Conservation (phyloP, 805 yeast species). For the Ogataea henricii region DNA sequence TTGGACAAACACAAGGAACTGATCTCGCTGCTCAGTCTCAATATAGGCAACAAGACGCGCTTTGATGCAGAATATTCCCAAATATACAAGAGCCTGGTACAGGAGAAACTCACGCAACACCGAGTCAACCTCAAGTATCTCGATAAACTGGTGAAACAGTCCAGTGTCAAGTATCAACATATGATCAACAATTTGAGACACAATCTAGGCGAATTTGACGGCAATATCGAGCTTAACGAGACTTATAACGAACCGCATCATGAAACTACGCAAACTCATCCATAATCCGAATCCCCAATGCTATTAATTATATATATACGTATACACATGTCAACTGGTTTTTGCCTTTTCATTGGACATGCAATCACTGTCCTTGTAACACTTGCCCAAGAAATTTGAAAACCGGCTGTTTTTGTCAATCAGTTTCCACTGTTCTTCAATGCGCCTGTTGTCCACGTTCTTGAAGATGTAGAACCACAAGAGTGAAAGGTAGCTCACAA, state of each 20-base stretch:
- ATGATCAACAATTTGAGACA: constrained; percentile 11
- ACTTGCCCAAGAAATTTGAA: constrained; percentile 23
- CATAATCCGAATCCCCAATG: neutral
- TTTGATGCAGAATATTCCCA: constrained; percentile 24
- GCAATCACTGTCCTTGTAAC: constrained; percentile 17
- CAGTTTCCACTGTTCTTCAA: constrained; percentile 31
- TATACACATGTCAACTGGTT: neutral
- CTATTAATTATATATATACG: neutral
- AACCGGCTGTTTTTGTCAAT: constrained; percentile 33
- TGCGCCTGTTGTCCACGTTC: constrained; percentile 25
- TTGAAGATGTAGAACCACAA: constrained; percentile 19
- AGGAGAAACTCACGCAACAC: constrained; percentile 17
- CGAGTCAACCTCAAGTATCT: constrained; percentile 16
- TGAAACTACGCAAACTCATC: neutral
- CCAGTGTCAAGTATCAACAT: constrained; percentile 12
- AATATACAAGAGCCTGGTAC: constrained; percentile 17
- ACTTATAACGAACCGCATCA: no score
- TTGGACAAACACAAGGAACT: constrained; percentile 33
- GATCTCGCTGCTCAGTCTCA: constrained; percentile 23
- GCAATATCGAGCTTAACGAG: neutral
- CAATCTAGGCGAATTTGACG: constrained; percentile 9
- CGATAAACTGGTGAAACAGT: constrained; percentile 8
- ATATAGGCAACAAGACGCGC: constrained; percentile 17
- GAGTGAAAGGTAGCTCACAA: constrained; percentile 21
- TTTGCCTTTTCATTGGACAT: neutral